These are phyloP conservation scores for Xerocomellus intermedius DNA, from an alignment of 768 basidiomycete genomes.

Conservation along the genomic window DNA sequence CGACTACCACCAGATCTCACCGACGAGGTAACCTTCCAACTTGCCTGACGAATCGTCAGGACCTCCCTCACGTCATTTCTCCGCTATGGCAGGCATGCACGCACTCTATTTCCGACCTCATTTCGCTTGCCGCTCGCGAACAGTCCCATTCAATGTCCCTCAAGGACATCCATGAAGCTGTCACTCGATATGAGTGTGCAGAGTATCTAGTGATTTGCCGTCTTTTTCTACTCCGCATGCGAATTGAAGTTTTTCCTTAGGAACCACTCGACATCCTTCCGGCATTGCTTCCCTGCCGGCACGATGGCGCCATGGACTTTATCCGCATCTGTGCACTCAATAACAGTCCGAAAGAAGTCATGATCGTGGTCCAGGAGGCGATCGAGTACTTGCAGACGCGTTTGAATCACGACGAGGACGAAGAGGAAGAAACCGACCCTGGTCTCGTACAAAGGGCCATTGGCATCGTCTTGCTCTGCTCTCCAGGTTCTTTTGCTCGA, in stretches of 20 bases:
- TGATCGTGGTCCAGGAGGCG: conserved; percentile 41
- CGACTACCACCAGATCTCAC: conserved; percentile 20
- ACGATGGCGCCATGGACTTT: conserved; percentile 32
- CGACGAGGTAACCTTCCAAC: conserved; percentile 20
- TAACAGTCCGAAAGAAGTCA: conserved; percentile 40
- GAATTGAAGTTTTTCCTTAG: conserved; percentile 20
- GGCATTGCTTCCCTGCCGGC: conserved; percentile 31
- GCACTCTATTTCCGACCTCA: conserved; percentile 16
- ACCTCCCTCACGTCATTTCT: neutral
- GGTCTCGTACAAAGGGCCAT: conserved; percentile 13
- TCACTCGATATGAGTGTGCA: conserved; percentile 14
- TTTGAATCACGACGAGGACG: conserved; percentile 18
- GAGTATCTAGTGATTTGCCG: conserved; percentile 16
- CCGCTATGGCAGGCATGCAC: conserved; percentile 17
- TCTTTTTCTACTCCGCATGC: neutral
- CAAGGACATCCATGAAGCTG: conserved; percentile 14
- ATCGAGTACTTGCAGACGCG: conserved; percentile 31
- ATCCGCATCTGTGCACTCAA: conserved; percentile 31
- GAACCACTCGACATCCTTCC: conserved; percentile 42
- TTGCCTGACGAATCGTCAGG: neutral
- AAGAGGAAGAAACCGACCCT: conserved; percentile 9
- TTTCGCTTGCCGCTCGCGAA: conserved; percentile 16
- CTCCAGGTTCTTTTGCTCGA: conserved; percentile 18
- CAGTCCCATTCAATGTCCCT: conserved; percentile 10
- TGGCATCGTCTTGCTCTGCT: conserved; percentile 19